Base-by-base conservation (phyloP, 352 stramenopile species). In the Peronospora farinosa region DNA sequence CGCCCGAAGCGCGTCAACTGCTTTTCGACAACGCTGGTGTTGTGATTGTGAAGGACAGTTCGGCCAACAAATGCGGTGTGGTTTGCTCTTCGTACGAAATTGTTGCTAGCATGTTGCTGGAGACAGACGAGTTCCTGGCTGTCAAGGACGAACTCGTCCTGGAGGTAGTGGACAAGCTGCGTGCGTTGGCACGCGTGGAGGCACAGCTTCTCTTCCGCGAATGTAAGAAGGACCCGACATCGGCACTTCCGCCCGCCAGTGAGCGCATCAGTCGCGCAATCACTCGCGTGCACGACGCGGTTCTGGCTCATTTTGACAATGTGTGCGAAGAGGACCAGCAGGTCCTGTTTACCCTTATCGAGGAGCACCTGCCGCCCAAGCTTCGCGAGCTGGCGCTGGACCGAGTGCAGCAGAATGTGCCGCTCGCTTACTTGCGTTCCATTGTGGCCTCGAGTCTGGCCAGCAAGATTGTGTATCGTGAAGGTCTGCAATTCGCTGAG, bases 121-220 rank as follows among this genome's bases (percentile, higher is more conserved):
- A 86, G 60, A 96, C 97, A 35, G 80, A 98, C 39, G 93, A 98
- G 69, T 99, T 99, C 71, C 74, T 96, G 54, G 79, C 88, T 39
- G 87, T 98, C 56, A 99, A 99, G 74, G 77, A 92, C 46, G 82
- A 90, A 49, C 65, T 95, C 27, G 96, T 99, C 2, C 58, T 76
- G 1, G 86, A 98, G 58, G 95, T 99, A 15, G 76, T 98, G 3
- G 85, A 90, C 30, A 97, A 97, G 67, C 72, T 99, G 3, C 81
- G 94, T 31, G 60, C 92, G 35, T 65, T 97, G 43, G 95, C 95
- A 7, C 80, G 92, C 31, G 69, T 97, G 39, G 96, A 98, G 53
- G 96, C 95, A 23, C 86, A 98, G 65, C 75, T 98, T 31, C 75
- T 99, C 2, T 98, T 99, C 78, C 84, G 93, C n/a, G 96, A 98